Percentiles rank a stretch among this genome's conserved stretches.
Conservation (phyloP, 2,329 filamentous ascomycete genomes). For the Grosmannia clavigera region DNA sequence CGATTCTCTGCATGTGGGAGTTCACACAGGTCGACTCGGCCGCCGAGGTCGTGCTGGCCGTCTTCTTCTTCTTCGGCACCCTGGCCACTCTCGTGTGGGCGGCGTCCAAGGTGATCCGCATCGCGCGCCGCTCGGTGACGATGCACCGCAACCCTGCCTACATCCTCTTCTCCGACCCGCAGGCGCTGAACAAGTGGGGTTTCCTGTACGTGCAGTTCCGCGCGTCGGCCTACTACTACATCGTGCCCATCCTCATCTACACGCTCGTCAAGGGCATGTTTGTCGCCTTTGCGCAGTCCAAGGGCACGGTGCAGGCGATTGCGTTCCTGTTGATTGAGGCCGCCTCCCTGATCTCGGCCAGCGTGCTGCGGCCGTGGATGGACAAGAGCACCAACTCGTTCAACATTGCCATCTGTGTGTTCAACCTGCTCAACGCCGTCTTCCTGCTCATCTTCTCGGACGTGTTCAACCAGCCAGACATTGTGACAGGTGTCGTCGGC, state of each 20-base stretch:
- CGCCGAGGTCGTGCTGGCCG: constrained; percentile 64
- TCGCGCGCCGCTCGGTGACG: constrained; percentile 66
- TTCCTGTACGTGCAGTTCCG: constrained; percentile 87
- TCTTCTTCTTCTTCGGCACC: constrained; percentile 72
- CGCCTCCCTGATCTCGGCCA: constrained; percentile 56
- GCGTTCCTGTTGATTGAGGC: constrained; percentile 67
- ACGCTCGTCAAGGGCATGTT: constrained; percentile 71
- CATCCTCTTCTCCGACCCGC: constrained; percentile 77
- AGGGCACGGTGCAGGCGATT: constrained; percentile 58
- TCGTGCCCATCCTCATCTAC: constrained; percentile 62
- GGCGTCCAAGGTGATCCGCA: constrained; percentile 66
- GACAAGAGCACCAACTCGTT: constrained; percentile 88
- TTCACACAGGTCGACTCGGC: constrained; percentile 66
- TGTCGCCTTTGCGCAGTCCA: constrained; percentile 59
- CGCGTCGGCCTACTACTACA: constrained; percentile 79
- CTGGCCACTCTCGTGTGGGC: constrained; percentile 63
- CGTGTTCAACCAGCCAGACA: constrained; percentile 63
- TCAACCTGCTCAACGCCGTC: constrained; percentile 74
- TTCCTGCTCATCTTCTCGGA: constrained; percentile 74
- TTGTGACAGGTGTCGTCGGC: constrained; percentile 73
- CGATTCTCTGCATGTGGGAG: constrained; percentile 75
- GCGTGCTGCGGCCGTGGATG: constrained; percentile 79
- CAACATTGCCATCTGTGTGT: constrained; percentile 71
- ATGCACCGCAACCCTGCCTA: constrained; percentile 90
- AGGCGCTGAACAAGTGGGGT: constrained; percentile 81